phyloP scores from a whole-genome alignment of 2,329 filamentous ascomycete genomes.

The Herpotrichia juniperi region DNA sequence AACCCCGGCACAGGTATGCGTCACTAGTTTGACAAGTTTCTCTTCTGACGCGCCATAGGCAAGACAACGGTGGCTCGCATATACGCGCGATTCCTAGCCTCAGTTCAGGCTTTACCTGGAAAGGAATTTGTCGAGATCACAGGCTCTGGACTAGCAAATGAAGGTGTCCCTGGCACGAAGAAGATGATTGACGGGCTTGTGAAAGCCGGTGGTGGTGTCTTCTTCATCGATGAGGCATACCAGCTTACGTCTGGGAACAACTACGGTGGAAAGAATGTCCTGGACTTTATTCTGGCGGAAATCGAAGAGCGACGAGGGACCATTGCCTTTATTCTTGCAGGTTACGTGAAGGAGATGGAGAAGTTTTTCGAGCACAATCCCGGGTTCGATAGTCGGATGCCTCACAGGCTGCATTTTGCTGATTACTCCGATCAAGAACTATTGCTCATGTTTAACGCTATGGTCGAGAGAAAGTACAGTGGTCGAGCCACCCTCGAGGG shows the following conservation, averaged over 20 bases:
- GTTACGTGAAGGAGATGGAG: conserved; percentile 78
- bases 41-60: conserved; percentile 44
- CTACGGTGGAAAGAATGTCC: conserved; percentile 63
- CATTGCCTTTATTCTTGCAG: conserved; percentile 73
- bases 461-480: conserved; percentile 61
- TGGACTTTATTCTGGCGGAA: conserved; percentile 75
- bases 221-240: conserved; percentile 83
- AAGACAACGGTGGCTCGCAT: conserved; percentile 79
- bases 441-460: conserved; percentile 62
- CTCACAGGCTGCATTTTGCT: conserved; percentile 67
- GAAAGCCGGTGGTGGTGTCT: conserved; percentile 66
- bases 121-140: conserved; percentile 68
- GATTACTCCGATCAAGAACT: conserved; percentile 74
- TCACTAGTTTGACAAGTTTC: background rate
- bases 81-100: conserved; percentile 69
- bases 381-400: conserved; percentile 72
- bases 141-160: conserved; percentile 68
- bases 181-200: conserved; percentile 63
- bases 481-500: conserved; percentile 65
- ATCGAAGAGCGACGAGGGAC: conserved; percentile 74
- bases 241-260: conserved; percentile 69
- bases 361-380: conserved; percentile 76
- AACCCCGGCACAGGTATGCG: conserved; percentile 74
- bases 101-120: conserved; percentile 68
- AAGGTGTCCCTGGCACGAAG: conserved; percentile 65